Conservation (phyloP, 495 filamentous ascomycete species). For the Aspergillus sclerotioniger region DNA sequence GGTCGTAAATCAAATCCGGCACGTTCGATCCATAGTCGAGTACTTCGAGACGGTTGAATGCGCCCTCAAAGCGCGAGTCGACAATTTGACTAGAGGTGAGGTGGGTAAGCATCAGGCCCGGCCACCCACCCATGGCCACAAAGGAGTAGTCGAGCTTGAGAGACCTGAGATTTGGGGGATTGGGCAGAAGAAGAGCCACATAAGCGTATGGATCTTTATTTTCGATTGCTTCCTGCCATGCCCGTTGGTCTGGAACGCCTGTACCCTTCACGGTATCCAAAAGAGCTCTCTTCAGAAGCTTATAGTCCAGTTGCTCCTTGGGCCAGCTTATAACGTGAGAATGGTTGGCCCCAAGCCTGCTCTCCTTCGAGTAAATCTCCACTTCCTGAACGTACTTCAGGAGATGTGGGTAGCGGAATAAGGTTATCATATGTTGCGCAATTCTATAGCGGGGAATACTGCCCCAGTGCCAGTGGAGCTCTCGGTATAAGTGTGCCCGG, state of each 20-base stretch:
- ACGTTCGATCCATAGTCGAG: background rate
- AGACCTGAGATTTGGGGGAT: background rate
- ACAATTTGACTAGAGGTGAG: background rate
- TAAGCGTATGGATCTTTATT: background rate
- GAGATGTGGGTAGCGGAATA: too few relatives aligned
- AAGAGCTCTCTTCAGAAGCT: too few relatives aligned
- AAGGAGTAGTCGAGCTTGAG: background rate
- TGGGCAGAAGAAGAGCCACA: background rate
- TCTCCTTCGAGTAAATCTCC: background rate
- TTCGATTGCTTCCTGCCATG: background rate
- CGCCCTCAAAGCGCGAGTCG: background rate
- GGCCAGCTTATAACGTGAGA: too few relatives aligned
- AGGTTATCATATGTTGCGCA: too few relatives aligned
- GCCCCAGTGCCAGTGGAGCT: too few relatives aligned
- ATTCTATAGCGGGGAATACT: too few relatives aligned
- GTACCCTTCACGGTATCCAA: too few relatives aligned
- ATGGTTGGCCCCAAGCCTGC: too few relatives aligned
- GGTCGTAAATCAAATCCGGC: too few relatives aligned
- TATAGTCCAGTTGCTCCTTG: too few relatives aligned
- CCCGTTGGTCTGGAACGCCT: background rate
- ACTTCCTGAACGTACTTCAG: background rate
- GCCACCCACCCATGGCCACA: background rate
- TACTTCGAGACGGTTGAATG: background rate
- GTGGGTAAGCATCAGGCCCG: background rate
- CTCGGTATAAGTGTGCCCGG: too few relatives aligned